Percentiles rank a stretch among this genome's conserved stretches.
Conservation (phyloP, 768 basidiomycete species). For the Baorangia bicolor region DNA sequence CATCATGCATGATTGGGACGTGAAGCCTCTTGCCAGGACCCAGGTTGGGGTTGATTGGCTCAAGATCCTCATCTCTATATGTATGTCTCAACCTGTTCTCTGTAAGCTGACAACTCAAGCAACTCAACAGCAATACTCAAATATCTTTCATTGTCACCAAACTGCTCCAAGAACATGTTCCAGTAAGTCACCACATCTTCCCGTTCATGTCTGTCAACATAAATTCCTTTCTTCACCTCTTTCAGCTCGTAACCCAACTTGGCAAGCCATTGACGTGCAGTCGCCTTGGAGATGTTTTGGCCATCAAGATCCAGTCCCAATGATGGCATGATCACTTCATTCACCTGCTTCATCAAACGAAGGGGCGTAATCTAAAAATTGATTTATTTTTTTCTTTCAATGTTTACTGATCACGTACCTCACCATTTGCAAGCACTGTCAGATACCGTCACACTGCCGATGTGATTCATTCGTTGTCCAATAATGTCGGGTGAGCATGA, state of each 20-base stretch:
- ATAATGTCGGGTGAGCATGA: neutral
- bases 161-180: neutral
- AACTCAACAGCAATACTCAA: neutral
- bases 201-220: slow-evolving; percentile 28
- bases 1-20: slow-evolving; percentile 18
- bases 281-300: slow-evolving; percentile 4
- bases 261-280: slow-evolving; percentile 35
- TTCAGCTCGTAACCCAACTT: slow-evolving; percentile 25
- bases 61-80: neutral
- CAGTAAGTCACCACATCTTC: slow-evolving; percentile 22
- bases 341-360: neutral
- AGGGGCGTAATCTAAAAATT: no score
- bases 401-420: neutral
- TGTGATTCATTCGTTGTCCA: neutral
- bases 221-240: slow-evolving; percentile 28
- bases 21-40: neutral
- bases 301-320: neutral
- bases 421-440: neutral
- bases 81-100: neutral
- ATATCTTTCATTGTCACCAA: neutral
- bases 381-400: no score
- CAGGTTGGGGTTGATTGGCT: neutral
- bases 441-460: neutral
- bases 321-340: neutral
- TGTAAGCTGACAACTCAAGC: neutral